These are phyloP conservation scores for Fusarium armeniacum DNA, from an alignment of 2,329 filamentous ascomycete genomes.

Conservation along the genomic window DNA sequence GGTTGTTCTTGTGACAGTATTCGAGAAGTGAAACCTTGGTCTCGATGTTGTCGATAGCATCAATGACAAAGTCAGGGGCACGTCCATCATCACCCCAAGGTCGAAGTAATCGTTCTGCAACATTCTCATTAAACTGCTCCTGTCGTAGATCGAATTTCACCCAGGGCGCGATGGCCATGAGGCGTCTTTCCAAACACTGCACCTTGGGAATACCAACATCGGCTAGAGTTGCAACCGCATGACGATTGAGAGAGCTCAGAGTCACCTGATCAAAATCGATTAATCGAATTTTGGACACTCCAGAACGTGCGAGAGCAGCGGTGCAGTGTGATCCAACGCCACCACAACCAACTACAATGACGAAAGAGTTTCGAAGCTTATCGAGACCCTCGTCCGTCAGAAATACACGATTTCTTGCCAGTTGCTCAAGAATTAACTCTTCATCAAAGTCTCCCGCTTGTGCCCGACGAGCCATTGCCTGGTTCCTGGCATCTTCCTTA, in stretches of 20 bases:
- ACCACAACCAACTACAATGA: slow-evolving; percentile 92
- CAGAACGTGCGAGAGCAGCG: slow-evolving; percentile 87
- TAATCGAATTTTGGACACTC: slow-evolving; percentile 87
- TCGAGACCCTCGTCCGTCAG: slow-evolving; percentile 84
- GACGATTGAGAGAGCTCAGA: slow-evolving; percentile 92
- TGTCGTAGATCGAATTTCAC: slow-evolving; percentile 87
- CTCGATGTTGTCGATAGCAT: slow-evolving; percentile 98
- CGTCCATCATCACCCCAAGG: slow-evolving; percentile 72
- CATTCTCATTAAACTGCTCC: slow-evolving; percentile 81
- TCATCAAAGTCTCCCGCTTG: slow-evolving; percentile 75
- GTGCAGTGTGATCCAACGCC: slow-evolving; percentile 95
- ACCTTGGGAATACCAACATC: slow-evolving; percentile 97
- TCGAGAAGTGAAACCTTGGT: slow-evolving; percentile 92
- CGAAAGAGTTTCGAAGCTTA: slow-evolving; percentile 83
- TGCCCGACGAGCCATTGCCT: slow-evolving; percentile 70
- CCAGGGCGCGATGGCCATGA: slow-evolving; percentile 93
- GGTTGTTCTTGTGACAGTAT: slow-evolving; percentile 82
- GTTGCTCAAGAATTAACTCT: slow-evolving; percentile 92
- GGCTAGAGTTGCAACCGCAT: slow-evolving; percentile 92
- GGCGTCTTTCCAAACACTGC: slow-evolving; percentile 80
- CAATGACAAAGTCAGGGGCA: slow-evolving; percentile 88
- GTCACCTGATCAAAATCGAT: slow-evolving; percentile 99
- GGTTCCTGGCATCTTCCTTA: slow-evolving; percentile 73
- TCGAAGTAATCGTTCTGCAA: slow-evolving; percentile 75
- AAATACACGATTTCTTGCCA: slow-evolving; percentile 93